Conservation (phyloP, 2,329 filamentous ascomycete genomes). For the Cordyceps cicadae region DNA sequence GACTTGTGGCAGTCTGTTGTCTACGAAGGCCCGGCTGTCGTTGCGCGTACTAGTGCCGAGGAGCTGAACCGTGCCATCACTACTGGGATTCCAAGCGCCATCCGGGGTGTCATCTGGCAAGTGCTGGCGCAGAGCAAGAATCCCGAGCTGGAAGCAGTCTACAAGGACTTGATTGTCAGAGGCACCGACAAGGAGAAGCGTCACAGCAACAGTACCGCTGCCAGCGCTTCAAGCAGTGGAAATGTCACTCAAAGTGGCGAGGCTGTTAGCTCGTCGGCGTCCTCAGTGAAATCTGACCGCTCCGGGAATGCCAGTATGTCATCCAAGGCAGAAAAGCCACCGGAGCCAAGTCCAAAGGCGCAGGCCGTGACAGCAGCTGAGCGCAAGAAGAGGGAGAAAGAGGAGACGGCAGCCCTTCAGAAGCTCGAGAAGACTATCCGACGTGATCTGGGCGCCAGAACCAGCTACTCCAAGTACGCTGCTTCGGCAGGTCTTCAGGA, state of each 20-base stretch:
- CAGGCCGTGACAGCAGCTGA: conserved; percentile 57
- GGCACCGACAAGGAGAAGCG: conserved; percentile 74
- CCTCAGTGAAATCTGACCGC: conserved; percentile 72
- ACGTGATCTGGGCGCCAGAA: conserved; percentile 82
- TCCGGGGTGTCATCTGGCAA: conserved; percentile 98
- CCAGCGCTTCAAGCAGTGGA: conserved; percentile 45
- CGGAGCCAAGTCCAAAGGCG: conserved; percentile 56
- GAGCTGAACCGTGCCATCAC: conserved; percentile 88
- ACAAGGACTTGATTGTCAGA: conserved; percentile 68
- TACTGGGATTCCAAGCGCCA: conserved; percentile 85
- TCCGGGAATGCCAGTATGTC: conserved; percentile 54
- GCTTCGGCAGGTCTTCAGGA: conserved; percentile 87
- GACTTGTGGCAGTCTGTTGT: conserved; percentile 96
- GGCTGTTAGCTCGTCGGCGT: conserved; percentile 66
- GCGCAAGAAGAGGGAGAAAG: conserved; percentile 69
- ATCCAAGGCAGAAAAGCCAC: conserved; percentile 51
- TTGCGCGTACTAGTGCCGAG: conserved; percentile 78
- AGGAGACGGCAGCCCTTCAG: conserved; percentile 62
- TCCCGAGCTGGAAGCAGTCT: conserved; percentile 79
- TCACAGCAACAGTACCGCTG: conserved; percentile 44
- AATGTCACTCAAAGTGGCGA: conserved; percentile 54
- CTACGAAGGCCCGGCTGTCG: conserved; percentile 83
- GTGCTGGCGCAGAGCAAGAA: conserved; percentile 93
- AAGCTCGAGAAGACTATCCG: conserved; percentile 90
- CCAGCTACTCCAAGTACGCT: conserved; percentile 94